These are phyloP conservation scores for Cercospora sp. DNA, from an alignment of 2,329 filamentous ascomycete genomes.

Conservation along the genomic window DNA sequence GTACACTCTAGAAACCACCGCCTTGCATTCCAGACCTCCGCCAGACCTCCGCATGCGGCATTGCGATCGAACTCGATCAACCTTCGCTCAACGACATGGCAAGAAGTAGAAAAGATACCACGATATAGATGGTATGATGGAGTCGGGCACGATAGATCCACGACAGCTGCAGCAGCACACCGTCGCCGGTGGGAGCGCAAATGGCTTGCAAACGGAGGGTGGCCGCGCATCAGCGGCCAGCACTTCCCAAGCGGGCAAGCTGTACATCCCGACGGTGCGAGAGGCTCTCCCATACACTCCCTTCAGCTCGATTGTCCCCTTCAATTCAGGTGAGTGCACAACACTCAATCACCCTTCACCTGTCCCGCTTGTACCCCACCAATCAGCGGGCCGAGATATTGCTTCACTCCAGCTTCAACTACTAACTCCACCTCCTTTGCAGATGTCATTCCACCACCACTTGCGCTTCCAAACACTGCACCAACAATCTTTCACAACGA, in stretches of 20 bases:
- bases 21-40: constrained; percentile 13
- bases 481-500: constrained; percentile 38
- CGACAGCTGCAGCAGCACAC: constrained; percentile 9
- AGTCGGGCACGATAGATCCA: constrained; percentile 20
- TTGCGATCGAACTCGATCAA: background rate
- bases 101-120: background rate
- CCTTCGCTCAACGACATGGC: constrained; percentile 11
- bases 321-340: constrained; percentile 64
- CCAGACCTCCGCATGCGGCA: constrained; percentile 17
- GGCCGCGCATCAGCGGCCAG: constrained; percentile 16
- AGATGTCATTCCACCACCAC: constrained; percentile 51
- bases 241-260: constrained; percentile 15
- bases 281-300: constrained; percentile 82
- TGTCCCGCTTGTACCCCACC: constrained; percentile 2
- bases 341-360: constrained; percentile 12
- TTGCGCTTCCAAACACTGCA: constrained; percentile 43
- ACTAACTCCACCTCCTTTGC: constrained; percentile 15
- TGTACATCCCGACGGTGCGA: constrained; percentile 56
- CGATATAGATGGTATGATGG: constrained; percentile 14
- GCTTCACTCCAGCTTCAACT: constrained; percentile 9
- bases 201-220: constrained; percentile 23
- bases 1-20: background rate
- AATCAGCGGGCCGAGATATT: background rate
- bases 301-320: constrained; percentile 76
- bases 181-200: background rate